Evolutionary conservation across 192 early-diverging fungal genomes (phyloP).

Genomic region (Pecoramyces ruminantium): DNA sequence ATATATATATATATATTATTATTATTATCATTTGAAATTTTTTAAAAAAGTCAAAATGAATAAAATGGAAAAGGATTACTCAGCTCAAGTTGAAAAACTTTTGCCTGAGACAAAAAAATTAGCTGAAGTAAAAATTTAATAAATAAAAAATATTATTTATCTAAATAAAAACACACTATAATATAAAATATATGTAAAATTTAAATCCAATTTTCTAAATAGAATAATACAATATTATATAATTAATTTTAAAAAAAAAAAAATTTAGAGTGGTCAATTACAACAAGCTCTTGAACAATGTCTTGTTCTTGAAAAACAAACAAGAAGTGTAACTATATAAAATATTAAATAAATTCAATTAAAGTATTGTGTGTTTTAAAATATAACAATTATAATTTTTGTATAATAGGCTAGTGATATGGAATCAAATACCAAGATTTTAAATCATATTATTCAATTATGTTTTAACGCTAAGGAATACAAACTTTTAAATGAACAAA

Average conservation of each 20-base stretch:
- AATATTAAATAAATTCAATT: background rate
- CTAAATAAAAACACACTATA: too few relatives aligned
- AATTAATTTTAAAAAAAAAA: too few relatives aligned
- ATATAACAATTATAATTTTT: too few relatives aligned
- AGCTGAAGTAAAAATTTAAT: background rate
- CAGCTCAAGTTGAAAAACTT: background rate
- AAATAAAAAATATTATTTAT: too few relatives aligned
- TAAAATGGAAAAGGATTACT: background rate
- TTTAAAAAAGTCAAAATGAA: background rate
- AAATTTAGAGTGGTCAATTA: slow-evolving; percentile 40
- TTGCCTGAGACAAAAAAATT: background rate
- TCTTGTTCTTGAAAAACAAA: slow-evolving; percentile 81
- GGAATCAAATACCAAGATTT: slow-evolving; percentile 69
- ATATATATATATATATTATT: too few relatives aligned
- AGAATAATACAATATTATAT: too few relatives aligned
- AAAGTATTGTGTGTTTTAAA: too few relatives aligned
- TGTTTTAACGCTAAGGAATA: slow-evolving; percentile 59
- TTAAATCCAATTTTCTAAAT: too few relatives aligned
- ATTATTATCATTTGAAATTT: too few relatives aligned
- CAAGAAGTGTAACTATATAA: slow-evolving; percentile 54
- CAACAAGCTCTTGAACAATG: slow-evolving; percentile 78
- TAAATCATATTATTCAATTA: slow-evolving; percentile 61
- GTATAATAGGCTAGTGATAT: slow-evolving; percentile 82
- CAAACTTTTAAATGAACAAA: slow-evolving; percentile 80
- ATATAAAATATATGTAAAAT: too few relatives aligned